These are phyloP conservation scores for Monosporascus sp. DNA, from an alignment of 2,329 filamentous ascomycete genomes.

Conservation along the genomic window DNA sequence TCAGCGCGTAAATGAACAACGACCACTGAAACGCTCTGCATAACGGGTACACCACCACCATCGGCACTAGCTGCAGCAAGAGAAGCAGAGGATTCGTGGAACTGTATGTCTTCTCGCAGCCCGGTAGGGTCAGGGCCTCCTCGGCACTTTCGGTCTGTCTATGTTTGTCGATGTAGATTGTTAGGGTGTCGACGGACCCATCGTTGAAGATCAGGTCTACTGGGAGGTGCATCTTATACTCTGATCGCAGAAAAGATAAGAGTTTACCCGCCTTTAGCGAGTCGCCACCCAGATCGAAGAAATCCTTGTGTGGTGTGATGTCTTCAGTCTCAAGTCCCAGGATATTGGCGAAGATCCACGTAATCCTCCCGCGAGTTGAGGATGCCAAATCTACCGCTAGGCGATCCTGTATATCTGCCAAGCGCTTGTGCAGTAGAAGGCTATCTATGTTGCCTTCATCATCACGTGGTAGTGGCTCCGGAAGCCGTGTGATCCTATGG, in stretches of 20 bases:
- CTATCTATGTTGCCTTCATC: constrained; percentile 28
- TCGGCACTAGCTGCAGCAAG: constrained; percentile 43
- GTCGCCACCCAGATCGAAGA: constrained; percentile 45
- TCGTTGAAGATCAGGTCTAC: constrained; percentile 47
- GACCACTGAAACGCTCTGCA: constrained; percentile 48
- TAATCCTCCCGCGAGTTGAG: constrained; percentile 31
- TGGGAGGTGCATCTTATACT: constrained; percentile 42
- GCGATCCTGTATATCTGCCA: constrained; percentile 19
- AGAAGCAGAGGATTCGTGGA: constrained; percentile 45
- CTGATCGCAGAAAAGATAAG: constrained; percentile 42
- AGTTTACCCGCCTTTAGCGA: constrained; percentile 48
- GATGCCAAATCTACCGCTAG: constrained; percentile 2
- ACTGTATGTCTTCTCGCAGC: constrained; percentile 36
- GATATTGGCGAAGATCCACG: constrained; percentile 39
- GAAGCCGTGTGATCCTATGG: constrained; percentile 27
- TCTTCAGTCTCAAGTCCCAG: constrained; percentile 34
- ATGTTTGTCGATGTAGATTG: constrained; percentile 30
- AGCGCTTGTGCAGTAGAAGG: constrained; percentile 26
- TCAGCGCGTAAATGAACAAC: constrained; percentile 42
- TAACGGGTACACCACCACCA: constrained; percentile 44
- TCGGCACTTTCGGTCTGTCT: constrained; percentile 5
- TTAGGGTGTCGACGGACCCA: constrained; percentile 37
- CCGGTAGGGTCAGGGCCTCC: constrained; percentile 18
- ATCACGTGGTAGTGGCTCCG: constrained; percentile 28
- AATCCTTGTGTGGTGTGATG: constrained; percentile 35